These are phyloP conservation scores for Boletellus deceptivus DNA, from an alignment of 1,284 basidiomycete species.

Conservation along the genomic window DNA sequence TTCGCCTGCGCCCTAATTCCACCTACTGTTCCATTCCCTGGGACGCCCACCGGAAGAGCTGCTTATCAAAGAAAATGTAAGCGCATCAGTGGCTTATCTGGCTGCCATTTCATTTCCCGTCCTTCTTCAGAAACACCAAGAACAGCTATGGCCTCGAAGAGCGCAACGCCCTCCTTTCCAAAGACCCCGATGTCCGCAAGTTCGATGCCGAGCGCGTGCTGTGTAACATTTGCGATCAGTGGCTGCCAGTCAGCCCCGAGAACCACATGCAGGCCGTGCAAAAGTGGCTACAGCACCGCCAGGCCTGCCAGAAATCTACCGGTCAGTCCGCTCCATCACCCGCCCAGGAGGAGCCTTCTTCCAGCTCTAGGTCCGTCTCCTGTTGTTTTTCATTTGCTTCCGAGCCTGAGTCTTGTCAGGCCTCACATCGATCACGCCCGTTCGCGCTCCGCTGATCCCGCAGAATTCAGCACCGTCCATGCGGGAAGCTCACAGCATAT, in stretches of 20 bases:
- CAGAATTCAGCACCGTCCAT: slow-evolving; percentile 9
- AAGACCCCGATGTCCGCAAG: slow-evolving; percentile 65
- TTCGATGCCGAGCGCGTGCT: slow-evolving; percentile 68
- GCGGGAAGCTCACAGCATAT: slow-evolving; percentile 7
- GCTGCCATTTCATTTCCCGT: slow-evolving; percentile 13
- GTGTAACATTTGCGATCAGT: slow-evolving; percentile 64
- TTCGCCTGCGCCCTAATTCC: slow-evolving; percentile 73
- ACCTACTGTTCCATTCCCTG: slow-evolving; percentile 83
- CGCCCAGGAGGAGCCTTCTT: slow-evolving; percentile 25
- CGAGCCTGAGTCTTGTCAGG: slow-evolving; percentile 11
- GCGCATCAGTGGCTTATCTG: slow-evolving; percentile 20
- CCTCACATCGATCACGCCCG: slow-evolving; percentile 11
- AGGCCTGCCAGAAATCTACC: slow-evolving; percentile 41
- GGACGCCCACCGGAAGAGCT: slow-evolving; percentile 77
- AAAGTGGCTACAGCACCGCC: slow-evolving; percentile 52
- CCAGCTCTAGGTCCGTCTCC: slow-evolving; percentile 24
- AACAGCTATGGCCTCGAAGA: slow-evolving; percentile 58
- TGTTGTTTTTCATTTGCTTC: not conserved
- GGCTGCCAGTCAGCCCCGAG: slow-evolving; percentile 54
- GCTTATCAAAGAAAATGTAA: slow-evolving; percentile 69
- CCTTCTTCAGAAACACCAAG: slow-evolving; percentile 39
- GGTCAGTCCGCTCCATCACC: slow-evolving; percentile 8
- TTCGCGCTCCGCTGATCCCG: slow-evolving; percentile 10
- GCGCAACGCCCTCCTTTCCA: slow-evolving; percentile 52
- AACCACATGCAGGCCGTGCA: slow-evolving; percentile 54